Base-by-base conservation (phyloP, 108 stramenopile species). In the Pseudonitzschia delicatissima region DNA sequence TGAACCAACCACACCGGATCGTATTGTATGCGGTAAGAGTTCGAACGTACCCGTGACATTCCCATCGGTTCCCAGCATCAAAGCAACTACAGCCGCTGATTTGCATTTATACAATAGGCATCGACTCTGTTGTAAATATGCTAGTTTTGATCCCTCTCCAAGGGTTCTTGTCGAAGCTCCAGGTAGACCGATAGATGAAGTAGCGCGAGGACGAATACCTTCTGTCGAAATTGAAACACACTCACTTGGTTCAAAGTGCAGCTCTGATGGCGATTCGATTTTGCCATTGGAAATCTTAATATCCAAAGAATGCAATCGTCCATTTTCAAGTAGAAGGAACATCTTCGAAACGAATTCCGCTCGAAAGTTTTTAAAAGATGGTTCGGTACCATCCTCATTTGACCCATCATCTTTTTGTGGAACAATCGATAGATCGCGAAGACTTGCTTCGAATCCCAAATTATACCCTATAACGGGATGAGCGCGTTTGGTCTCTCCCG, bases 81-180 rank as follows among this genome's bases (percentile, higher is more conserved):
- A 64, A n/a, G 87, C 90, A 60, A 91, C 49, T 36, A 86, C 77
- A 45, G 76, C 73, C 6, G 82, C 82, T 8, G 82, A 78, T 44
- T 72, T 62, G 47, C 82, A 87, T 57, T 89, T 78, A 64, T 87
- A 89, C 18, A 92, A 63, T 2, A 92, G 73, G 7, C 83, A 66
- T 31, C 82, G 80, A 45, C 81, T 82, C 33, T 83, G 80, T 44
- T 36, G 57, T 23, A 91, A 66, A 47, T 74, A 82, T n/a, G 53
- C 61, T 15, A 91, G 60, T 55, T 60, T 64, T 27, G 69, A 70
- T n/a, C 83, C 88, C 65, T 90, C 88, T 25, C 88, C 88, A 25
- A 90, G 72, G 31, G 78, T 72, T 25, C 69, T 77, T 31, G 85
- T 55, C 8, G 72, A 67, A 23, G 79, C 67, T 25, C 81, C 77